Base-by-base conservation (phyloP, 805 yeast species). In the Suhomyces sp. region DNA sequence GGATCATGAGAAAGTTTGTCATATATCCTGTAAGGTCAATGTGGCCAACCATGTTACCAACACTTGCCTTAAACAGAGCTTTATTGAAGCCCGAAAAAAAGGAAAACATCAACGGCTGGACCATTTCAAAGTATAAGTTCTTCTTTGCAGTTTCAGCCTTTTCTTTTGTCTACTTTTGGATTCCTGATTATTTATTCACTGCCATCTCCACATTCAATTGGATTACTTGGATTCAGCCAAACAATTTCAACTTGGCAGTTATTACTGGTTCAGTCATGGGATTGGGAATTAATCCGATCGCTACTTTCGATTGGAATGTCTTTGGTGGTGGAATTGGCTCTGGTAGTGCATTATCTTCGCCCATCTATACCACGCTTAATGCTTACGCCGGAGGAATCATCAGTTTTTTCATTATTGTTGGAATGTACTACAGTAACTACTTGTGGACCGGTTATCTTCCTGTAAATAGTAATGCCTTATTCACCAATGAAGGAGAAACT, bases 161-260 rank as follows among this genome's bases (percentile, higher is more conserved):
- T 15, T 73, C 78, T 48, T 78, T 77, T 52, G 5, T 68, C 15
- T 78, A 71, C 60, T 73, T 67, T 58, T 79, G 82, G 82, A 22
- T 79, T 22, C 82, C 82, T 33, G 60, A 72, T 50, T 78, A 73
- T 55, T 42, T 77, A 8, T 76, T 78, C 58, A 54, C 60, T 13
- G 79, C 79, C 3, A 60, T 79, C 9, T 74, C 77, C 5, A 60
- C 67, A 2, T 78, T 78, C 66, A 74, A 76, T 58, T 84, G 87
- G 88, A 73, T 80, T 58, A 74, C 81, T 3, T 83, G 87, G 86
- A 82, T 82, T 46, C 65, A 68, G 4, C 86, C 85, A 12, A 54
- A 74, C 38, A 81, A 80, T 61, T 69, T 75, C 53, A 74, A 76
- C 57, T 63, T 83, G 50, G 80, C 81, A 13, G 60, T 65, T 6